Percentiles rank a stretch among this genome's conserved stretches.
phyloP scores from a whole-genome alignment of 2,329 filamentous ascomycete species.

The Ophiocordyceps camponoti-rufipedis region DNA sequence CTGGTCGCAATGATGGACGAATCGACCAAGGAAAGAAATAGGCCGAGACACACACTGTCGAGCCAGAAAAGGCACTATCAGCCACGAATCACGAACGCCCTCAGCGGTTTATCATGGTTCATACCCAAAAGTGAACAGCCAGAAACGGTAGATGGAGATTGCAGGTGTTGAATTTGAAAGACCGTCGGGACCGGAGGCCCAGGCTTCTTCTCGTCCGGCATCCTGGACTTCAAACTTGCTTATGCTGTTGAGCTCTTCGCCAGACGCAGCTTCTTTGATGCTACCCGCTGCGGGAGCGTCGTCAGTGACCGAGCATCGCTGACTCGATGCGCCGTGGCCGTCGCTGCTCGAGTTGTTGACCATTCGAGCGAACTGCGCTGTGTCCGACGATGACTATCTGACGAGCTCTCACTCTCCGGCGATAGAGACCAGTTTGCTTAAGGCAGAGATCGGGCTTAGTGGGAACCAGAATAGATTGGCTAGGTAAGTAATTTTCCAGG shows the following conservation, averaged over 20 bases:
- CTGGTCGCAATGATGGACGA: conserved; percentile 41
- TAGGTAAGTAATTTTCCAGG: no score
- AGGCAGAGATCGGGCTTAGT: no score
- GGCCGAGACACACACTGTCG: conserved; percentile 27
- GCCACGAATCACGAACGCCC: background rate
- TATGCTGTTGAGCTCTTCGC: background rate
- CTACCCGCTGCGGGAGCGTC: background rate
- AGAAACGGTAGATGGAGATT: conserved; percentile 11
- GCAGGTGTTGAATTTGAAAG: background rate
- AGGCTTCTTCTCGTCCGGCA: background rate
- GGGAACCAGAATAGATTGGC: no score
- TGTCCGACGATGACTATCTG: background rate
- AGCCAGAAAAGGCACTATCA: background rate
- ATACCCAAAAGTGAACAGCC: conserved; percentile 15
- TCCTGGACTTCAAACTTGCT: background rate
- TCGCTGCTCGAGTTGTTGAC: background rate
- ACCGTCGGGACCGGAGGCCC: background rate
- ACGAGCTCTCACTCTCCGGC: background rate
- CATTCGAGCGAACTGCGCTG: background rate
- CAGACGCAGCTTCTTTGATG: background rate
- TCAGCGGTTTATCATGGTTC: background rate
- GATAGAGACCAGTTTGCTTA: no score
- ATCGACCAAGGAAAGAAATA: conserved; percentile 41
- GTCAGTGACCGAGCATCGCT: background rate
- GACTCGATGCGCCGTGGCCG: background rate